Evolutionary conservation across 495 filamentous ascomycete genomes (phyloP).

Genomic region (Penicillium dipodomyicola): DNA sequence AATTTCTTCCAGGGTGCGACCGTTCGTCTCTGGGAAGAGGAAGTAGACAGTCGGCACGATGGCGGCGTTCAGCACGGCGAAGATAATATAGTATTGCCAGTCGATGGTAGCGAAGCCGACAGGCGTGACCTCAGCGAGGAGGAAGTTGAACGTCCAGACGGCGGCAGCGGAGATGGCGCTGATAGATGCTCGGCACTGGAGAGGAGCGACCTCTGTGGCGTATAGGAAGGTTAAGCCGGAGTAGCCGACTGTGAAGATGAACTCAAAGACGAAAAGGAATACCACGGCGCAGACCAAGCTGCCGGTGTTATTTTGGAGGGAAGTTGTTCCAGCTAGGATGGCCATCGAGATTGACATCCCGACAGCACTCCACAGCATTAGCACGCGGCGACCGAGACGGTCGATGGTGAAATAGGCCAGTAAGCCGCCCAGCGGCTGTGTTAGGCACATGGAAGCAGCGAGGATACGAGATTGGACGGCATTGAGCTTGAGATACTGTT

Average conservation of each 20-base stretch:
- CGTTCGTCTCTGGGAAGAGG: slow-evolving; percentile 56
- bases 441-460: slow-evolving; percentile 72
- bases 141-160: slow-evolving; percentile 59
- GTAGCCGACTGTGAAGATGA: slow-evolving; percentile 55
- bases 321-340: slow-evolving; percentile 49
- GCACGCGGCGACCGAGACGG: slow-evolving; percentile 64
- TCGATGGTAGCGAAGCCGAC: slow-evolving; percentile 44
- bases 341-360: slow-evolving; percentile 65
- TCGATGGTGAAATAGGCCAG: slow-evolving; percentile 78
- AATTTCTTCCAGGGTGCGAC: slow-evolving; percentile 68
- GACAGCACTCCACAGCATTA: slow-evolving; percentile 55
- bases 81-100: slow-evolving; percentile 51
- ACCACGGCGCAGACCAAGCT: slow-evolving; percentile 43
- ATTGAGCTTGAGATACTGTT: slow-evolving; percentile 54
- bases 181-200: slow-evolving; percentile 63
- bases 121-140: slow-evolving; percentile 44
- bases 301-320: slow-evolving; percentile 28
- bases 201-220: slow-evolving; percentile 62
- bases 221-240: slow-evolving; percentile 65
- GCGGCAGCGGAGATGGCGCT: slow-evolving; percentile 60
- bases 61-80: slow-evolving; percentile 45
- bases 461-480: slow-evolving; percentile 82
- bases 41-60: slow-evolving; percentile 54
- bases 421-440: slow-evolving; percentile 71
- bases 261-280: slow-evolving; percentile 42